Evolutionary conservation across 2,329 filamentous ascomycete genomes (phyloP).

Genomic region (Xylaria sp.): DNA sequence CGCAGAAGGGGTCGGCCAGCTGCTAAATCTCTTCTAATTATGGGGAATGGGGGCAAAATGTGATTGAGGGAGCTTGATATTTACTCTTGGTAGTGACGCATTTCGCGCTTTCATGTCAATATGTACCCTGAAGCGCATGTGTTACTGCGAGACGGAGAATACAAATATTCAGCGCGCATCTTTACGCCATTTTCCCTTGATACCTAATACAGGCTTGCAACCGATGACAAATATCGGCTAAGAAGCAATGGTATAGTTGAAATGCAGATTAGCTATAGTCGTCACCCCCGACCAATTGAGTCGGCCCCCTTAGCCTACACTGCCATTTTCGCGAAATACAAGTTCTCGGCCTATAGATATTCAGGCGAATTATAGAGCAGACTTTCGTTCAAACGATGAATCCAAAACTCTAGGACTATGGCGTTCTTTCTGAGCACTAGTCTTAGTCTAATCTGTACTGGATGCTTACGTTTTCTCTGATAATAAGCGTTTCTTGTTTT

Average conservation of each 20-base stretch:
- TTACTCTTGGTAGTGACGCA: background rate
- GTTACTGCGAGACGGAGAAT: background rate
- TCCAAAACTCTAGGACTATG: background rate
- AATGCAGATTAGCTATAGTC: background rate
- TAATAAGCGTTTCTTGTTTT: background rate
- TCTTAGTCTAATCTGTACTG: background rate
- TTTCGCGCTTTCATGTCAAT: background rate
- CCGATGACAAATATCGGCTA: background rate
- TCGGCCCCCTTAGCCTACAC: background rate
- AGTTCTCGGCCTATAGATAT: background rate
- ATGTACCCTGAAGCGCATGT: background rate
- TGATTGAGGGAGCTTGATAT: background rate
- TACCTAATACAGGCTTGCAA: too few species aligned
- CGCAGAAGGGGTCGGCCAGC: slow-evolving; percentile 21
- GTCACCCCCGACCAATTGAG: background rate
- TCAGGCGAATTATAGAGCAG: background rate
- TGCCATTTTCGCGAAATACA: background rate
- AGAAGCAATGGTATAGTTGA: background rate
- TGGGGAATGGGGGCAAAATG: background rate
- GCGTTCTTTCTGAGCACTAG: background rate
- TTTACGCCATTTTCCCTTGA: background rate
- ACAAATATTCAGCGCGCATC: background rate
- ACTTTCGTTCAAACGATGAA: background rate
- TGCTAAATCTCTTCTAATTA: background rate
- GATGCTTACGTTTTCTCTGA: background rate